Percentiles rank a stretch among this genome's conserved stretches.
Conservation (phyloP, 371 early-diverging fungal species). For the Dichotomocladium elegans region DNA sequence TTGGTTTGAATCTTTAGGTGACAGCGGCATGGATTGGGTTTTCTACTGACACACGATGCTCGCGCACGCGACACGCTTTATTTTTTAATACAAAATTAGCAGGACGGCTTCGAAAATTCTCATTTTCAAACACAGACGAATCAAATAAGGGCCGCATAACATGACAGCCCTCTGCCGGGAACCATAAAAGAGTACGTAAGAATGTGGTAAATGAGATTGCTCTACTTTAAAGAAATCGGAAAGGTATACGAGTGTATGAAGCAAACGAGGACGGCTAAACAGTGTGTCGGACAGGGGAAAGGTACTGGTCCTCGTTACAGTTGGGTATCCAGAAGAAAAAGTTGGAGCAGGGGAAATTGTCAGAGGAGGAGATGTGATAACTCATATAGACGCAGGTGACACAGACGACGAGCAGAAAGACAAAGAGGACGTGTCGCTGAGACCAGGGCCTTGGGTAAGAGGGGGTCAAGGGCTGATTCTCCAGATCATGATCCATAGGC, state of each 20-base stretch:
- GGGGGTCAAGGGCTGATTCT: conserved; percentile 3
- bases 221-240: too few relatives aligned
- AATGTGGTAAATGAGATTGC: not conserved
- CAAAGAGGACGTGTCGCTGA: conserved; percentile 8
- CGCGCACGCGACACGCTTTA: too few relatives aligned
- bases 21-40: too few relatives aligned
- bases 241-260: not conserved
- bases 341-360: conserved; percentile 9
- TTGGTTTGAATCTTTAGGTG: too few relatives aligned
- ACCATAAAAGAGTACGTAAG: not conserved
- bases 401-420: conserved; percentile 7
- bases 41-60: too few relatives aligned
- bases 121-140: not conserved
- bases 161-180: not conserved
- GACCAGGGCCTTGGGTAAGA: too few relatives aligned
- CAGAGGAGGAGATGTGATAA: conserved; percentile 8
- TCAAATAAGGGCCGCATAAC: not conserved
- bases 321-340: conserved; percentile 18
- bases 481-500: not conserved
- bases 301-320: conserved; percentile 14
- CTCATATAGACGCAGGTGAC: conserved; percentile 12
- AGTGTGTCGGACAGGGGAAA: not conserved
- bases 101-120: too few relatives aligned
- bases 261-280: not conserved
- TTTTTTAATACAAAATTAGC: too few relatives aligned